Base-by-base conservation (phyloP, 768 basidiomycete species). In the Pholiota molesta region DNA sequence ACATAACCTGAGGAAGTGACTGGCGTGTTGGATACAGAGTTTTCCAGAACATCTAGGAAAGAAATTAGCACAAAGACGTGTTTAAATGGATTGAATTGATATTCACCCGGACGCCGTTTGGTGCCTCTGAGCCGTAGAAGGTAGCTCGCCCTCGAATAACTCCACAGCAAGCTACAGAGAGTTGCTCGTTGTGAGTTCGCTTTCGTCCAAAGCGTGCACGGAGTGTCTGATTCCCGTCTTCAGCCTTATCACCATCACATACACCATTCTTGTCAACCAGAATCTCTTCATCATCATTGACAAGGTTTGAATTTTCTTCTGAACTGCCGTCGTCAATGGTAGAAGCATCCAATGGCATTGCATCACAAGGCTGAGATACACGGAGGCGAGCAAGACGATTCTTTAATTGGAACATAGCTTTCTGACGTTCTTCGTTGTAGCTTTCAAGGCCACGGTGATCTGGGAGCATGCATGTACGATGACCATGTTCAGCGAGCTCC, bases 101-200 rank as follows among this genome's bases (percentile, higher is more conserved):
- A 65, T 71, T 63, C 55, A 75, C 74, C 0, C 64, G 55, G 28
- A 75, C 72, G 37, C 71, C 66, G 44, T 68, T 69, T 1, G 70
- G 66, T 4, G 69, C 73, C 44, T 76, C 75, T 5, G 73, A 68
- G 2, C 75, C 74, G 61, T 65, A 77, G 26, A 78, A 71, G 0
- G 74, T 78, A 1, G 66, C 74, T n/a, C 61, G n/a, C 23, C 55
- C 45, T 10, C 57, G 14, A 51, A n/a, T 69, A 9, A 77, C 65
- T 1, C 77, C 76, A 68, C 77, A 78, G 0, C 73, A 68, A 1
- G 23, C 55, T 17, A 77, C 74, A 65, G 66, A 67, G 1, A 75
- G 65, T 57, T 77, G 62, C 39, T 77, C 72, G 52, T 78, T 79
- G 58, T 78, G 74, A 1, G 75, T 78, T 0, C 72, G 59, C n/a